phyloP scores from a whole-genome alignment of 2,329 filamentous ascomycete genomes.

The Rutstroemia sp. region DNA sequence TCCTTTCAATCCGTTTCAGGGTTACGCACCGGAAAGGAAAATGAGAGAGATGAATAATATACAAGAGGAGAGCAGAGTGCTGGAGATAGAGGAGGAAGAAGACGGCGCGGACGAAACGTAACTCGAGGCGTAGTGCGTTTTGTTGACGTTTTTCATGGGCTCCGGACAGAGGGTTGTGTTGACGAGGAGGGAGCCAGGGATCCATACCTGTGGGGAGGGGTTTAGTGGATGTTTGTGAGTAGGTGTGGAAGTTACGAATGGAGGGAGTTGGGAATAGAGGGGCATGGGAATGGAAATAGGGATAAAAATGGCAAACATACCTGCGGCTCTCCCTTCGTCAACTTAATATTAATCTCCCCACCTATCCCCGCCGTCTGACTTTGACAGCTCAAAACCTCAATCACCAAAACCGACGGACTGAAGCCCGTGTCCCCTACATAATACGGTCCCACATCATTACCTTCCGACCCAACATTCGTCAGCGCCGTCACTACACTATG shows the following conservation, averaged over 20 bases:
- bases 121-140: not conserved
- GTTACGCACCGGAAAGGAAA: no score
- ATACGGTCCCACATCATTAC: conserved; percentile 11
- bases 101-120: not conserved
- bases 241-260: not conserved
- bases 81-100: not conserved
- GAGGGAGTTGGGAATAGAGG: not conserved
- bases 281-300: not conserved
- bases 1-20: no score
- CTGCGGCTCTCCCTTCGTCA: not conserved
- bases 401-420: conserved; percentile 4
- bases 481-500: conserved; percentile 8
- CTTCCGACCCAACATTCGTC: conserved; percentile 10
- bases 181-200: conserved; percentile 1
- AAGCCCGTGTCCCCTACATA: conserved; percentile 13
- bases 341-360: not conserved
- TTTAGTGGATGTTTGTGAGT: not conserved
- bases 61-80: not conserved
- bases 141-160: conserved; percentile 9
- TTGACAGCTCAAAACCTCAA: conserved; percentile 11
- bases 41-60: not conserved
- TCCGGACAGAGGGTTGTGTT: conserved; percentile 9
- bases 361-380: not conserved
- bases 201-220: not conserved
- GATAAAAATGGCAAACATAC: not conserved